These are phyloP conservation scores for Didymella keratinophila DNA, from an alignment of 2,329 filamentous ascomycete genomes.

Conservation along the genomic window DNA sequence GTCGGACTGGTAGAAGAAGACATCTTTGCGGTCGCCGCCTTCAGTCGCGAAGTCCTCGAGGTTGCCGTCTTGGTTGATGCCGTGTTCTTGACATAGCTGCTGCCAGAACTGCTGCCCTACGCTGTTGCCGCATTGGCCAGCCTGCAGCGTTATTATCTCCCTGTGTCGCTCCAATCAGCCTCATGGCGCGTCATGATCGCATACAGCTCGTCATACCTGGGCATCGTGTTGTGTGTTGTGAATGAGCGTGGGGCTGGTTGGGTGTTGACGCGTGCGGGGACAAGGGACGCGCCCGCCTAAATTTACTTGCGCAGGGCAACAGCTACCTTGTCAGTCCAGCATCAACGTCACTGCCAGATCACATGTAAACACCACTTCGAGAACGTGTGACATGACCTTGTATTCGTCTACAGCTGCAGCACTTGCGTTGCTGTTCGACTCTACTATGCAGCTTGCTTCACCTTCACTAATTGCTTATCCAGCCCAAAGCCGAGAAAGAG, in stretches of 20 bases:
- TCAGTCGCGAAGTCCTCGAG: conserved; percentile 97
- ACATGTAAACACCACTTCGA: neutral
- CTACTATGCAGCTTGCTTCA: conserved; percentile 18
- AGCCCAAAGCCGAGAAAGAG: conserved; percentile 40
- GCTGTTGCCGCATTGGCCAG: conserved; percentile 99
- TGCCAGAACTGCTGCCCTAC: conserved; percentile 99
- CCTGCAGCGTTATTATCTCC: conserved; percentile 99
- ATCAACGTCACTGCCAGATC: neutral
- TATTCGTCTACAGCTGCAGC: conserved; percentile 22
- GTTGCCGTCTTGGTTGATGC: conserved; percentile 96
- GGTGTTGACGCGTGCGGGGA: conserved; percentile 42
- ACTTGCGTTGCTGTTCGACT: conserved; percentile 21
- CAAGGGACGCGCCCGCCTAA: conserved; percentile 33
- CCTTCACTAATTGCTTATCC: conserved; percentile 30
- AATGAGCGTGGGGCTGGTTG: conserved; percentile 27
- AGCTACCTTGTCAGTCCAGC: conserved; percentile 2
- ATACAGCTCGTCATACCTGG: conserved; percentile 40
- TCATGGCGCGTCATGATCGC: neutral
- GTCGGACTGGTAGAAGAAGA: conserved; percentile 99
- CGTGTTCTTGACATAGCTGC: conserved; percentile 96
- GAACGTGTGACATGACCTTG: neutral
- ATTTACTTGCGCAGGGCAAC: conserved; percentile 16
- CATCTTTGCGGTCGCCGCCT: conserved; percentile 96
- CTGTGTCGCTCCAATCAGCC: conserved; percentile 57
- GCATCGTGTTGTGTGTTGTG: conserved; percentile 43